Evolutionary conservation across 306 rosid genomes (phyloP).

Genomic region (Hylodesmum podocarpum): DNA sequence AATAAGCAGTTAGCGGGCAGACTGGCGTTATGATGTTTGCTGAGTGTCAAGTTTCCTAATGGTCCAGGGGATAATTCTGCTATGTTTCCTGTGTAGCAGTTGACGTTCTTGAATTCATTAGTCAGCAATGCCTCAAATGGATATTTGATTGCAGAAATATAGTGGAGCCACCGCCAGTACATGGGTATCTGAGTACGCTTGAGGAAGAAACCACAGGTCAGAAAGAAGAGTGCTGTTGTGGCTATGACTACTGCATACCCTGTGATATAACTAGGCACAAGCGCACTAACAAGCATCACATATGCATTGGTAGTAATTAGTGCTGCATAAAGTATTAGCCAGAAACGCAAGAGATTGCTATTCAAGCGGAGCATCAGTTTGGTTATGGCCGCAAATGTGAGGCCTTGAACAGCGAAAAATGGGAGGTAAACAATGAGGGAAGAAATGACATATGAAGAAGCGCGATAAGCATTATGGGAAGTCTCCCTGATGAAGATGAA

Average conservation of each 20-base stretch:
- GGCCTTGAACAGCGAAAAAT: conserved; percentile 78
- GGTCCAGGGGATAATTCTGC: conserved; percentile 72
- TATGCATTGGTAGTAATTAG: conserved; percentile 86
- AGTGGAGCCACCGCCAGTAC: conserved; percentile 88
- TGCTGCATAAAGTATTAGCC: conserved; percentile 75
- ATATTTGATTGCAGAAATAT: conserved; percentile 84
- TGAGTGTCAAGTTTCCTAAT: conserved; percentile 47
- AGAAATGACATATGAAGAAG: conserved; percentile 80
- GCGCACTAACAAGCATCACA: conserved; percentile 90
- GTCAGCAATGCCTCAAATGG: conserved; percentile 83
- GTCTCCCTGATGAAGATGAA: conserved; percentile 89
- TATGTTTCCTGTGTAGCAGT: conserved; percentile 55
- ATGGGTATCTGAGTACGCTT: conserved; percentile 55
- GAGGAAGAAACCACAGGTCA: conserved; percentile 85
- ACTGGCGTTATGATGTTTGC: conserved; percentile 30
- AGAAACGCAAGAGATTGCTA: conserved; percentile 49
- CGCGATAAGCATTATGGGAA: conserved; percentile 88
- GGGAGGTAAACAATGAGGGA: conserved; percentile 88
- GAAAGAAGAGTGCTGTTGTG: conserved; percentile 88
- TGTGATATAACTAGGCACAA: conserved; percentile 90
- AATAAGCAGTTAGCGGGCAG: conserved; percentile 42
- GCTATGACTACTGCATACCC: conserved; percentile 93
- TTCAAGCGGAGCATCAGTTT: conserved; percentile 49
- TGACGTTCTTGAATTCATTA: conserved; percentile 66
- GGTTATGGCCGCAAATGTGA: conserved; percentile 84